Conservation (phyloP, 768 basidiomycete species). For the Neoboletus magnificus region DNA sequence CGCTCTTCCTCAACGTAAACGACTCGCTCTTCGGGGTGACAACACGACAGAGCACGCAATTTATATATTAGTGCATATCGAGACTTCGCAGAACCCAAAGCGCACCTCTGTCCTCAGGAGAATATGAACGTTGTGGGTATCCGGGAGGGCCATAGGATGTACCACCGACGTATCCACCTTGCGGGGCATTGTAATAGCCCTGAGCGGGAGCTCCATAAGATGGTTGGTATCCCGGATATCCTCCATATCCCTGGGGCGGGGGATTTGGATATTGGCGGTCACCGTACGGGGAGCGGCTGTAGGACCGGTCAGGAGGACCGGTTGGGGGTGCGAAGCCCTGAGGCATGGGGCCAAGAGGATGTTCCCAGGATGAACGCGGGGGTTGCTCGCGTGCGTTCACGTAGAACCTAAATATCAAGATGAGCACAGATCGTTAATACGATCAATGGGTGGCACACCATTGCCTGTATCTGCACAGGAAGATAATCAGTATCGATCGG, state of each 20-base stretch:
- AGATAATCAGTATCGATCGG: slow-evolving; percentile 25
- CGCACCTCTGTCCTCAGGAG: slow-evolving; percentile 22
- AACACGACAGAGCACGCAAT: slow-evolving; percentile 21
- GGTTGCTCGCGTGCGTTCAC: slow-evolving; percentile 64
- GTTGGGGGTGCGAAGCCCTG: slow-evolving; percentile 35
- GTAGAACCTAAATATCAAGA: slow-evolving; percentile 57
- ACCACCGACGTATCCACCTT: slow-evolving; percentile 14
- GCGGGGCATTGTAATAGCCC: slow-evolving; percentile 13
- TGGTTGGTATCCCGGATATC: neutral
- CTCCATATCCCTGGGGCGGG: slow-evolving; percentile 22
- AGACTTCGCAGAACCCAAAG: neutral
- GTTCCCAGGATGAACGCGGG: slow-evolving; percentile 65
- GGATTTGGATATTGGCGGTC: neutral
- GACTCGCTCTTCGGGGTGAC: slow-evolving; percentile 31
- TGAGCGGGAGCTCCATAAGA: slow-evolving; percentile 6
- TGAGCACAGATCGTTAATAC: neutral
- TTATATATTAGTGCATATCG: neutral
- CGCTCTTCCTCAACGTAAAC: slow-evolving; percentile 38
- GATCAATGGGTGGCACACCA: slow-evolving; percentile 45
- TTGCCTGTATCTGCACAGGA: slow-evolving; percentile 51
- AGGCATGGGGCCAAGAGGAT: slow-evolving; percentile 53
- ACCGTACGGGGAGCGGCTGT: slow-evolving; percentile 32
- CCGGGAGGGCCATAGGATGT: slow-evolving; percentile 5
- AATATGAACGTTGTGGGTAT: neutral
- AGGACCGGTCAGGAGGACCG: slow-evolving; percentile 38